These are phyloP conservation scores for Cryphonectria japonica DNA, from an alignment of 2,329 filamentous ascomycete species.

Conservation along the genomic window DNA sequence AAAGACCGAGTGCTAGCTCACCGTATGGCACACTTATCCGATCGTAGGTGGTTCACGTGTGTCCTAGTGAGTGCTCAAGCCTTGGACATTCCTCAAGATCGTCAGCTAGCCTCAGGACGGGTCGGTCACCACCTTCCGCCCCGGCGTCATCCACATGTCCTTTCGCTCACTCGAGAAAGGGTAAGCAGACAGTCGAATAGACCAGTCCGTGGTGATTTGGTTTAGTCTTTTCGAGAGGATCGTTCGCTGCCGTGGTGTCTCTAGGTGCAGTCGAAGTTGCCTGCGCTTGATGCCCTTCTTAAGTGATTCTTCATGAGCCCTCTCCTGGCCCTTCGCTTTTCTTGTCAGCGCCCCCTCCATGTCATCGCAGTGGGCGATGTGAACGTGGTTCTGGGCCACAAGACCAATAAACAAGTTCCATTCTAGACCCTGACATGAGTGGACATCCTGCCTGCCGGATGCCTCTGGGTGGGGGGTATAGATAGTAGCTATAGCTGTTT, in stretches of 20 bases:
- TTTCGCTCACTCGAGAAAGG: background rate
- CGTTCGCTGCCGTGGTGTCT: background rate
- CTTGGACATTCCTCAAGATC: background rate
- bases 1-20: no score
- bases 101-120: background rate
- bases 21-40: background rate
- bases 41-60: background rate
- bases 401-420: slow-evolving; percentile 16
- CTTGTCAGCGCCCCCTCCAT: background rate
- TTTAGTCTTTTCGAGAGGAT: background rate
- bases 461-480: slow-evolving; percentile 29
- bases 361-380: background rate
- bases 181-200: no score
- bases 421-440: slow-evolving; percentile 15
- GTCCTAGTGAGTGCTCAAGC: background rate
- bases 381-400: background rate
- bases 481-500: slow-evolving; percentile 27
- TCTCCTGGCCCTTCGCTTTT: background rate
- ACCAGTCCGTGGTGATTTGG: no score
- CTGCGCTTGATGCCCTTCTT: background rate
- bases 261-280: background rate
- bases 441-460: slow-evolving; percentile 19
- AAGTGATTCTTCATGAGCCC: background rate
- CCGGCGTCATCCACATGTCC: background rate
- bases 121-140: background rate